Base-by-base conservation (phyloP, 2,329 filamentous ascomycete species). In the Cladosporium austrohemisphaericum region DNA sequence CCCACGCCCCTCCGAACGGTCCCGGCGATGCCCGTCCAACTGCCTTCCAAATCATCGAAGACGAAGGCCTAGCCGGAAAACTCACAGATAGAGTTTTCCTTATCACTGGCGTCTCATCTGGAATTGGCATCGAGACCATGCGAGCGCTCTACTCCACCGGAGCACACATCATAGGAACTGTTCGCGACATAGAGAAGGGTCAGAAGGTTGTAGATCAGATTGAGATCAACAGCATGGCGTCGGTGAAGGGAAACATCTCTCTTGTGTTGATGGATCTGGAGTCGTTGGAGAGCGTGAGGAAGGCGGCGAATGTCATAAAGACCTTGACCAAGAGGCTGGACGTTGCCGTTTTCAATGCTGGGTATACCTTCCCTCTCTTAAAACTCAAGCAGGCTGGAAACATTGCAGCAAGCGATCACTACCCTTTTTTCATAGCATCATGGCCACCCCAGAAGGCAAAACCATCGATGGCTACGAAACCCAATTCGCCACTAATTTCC, bases 401-500 rank as follows among this genome's bases (percentile, higher is more conserved):
- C 35, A 37, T n/a, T n/a, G 16, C 35, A n/a, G n/a, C n/a, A n/a
- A n/a, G n/a, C 31, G 11, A 11, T n/a, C 5, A 33, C 19, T 18
- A 33, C 67, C n/a, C n/a, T n/a, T n/a, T n/a, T n/a, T n/a, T n/a
- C n/a, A n/a, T 2, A 72, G 68, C 5, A 68, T 79, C 35, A 73
- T 77, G 63, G 65, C 65, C 14, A 45, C 52, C 23, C 62, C 70
- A 13, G 50, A 68, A 38, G 19, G 60, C 57, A 58, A 59, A 47
- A 77, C 72, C 1, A 53, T 54, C n/a, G 75, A 78, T 53, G 74
- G 73, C 14, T 72, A 72, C 53, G 77, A 81, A 54, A 59, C 60
- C 0, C 76, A 80, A 50, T 74, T 81, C 51, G 77, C 69, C 23
- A 73, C 69, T 3, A 80, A 80, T 57, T 72, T 80, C 56, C 62